Evolutionary conservation across 2,329 filamentous ascomycete species (phyloP).

Genomic region (Xylariaceae sp.): DNA sequence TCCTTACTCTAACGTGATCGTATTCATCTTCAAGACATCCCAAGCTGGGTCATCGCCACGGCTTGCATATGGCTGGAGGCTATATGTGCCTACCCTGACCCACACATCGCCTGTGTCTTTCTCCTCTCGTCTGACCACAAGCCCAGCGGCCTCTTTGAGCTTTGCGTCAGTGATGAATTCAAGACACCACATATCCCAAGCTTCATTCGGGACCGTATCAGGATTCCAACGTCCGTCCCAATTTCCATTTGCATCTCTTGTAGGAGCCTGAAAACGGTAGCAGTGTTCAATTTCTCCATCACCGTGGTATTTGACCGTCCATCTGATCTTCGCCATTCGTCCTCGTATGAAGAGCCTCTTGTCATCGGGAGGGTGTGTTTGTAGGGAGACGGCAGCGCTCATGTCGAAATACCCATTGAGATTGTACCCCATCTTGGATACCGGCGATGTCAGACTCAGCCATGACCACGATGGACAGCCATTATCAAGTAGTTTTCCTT

Average conservation of each 20-base stretch:
- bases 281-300: background rate
- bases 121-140: background rate
- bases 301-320: background rate
- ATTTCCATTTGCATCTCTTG: background rate
- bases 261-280: background rate
- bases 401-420: background rate
- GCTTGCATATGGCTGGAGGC: background rate
- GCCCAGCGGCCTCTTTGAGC: background rate
- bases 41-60: background rate
- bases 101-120: background rate
- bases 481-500: background rate
- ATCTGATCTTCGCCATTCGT: background rate
- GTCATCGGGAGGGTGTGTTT: background rate
- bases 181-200: background rate
- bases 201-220: background rate
- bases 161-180: background rate
- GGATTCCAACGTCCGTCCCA: background rate
- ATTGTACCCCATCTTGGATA: background rate
- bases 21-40: background rate
- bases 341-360: background rate
- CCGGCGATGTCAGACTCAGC: background rate
- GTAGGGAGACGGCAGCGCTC: background rate
- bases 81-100: background rate
- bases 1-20: slow-evolving; percentile 56
- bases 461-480: background rate